Evolutionary conservation across 83 land plant genomes (phyloP).

Genomic region (Diphasiastrum complanatum): DNA sequence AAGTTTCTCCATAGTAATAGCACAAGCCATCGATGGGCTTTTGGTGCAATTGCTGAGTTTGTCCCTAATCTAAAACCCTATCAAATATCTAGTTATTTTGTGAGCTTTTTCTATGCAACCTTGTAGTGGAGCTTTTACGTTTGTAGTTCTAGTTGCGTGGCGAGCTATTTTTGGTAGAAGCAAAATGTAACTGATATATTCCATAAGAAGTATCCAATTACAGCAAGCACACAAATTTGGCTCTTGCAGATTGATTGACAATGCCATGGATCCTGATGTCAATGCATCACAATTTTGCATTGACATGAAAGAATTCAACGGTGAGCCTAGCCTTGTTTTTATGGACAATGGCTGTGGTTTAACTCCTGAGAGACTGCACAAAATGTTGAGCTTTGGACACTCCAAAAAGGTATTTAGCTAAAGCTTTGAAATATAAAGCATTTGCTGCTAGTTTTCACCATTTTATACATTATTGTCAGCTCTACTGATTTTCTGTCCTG

Average conservation of each 20-base stretch:
- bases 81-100: no score
- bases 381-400: conserved; percentile 14
- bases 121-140: neutral
- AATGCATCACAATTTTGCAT: conserved; percentile 17
- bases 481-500: no score
- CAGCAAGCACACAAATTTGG: no score
- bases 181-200: no score
- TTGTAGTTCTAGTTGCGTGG: no score
- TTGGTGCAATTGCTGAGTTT: conserved; percentile 16
- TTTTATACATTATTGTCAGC: no score
- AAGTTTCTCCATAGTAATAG: conserved; percentile 17
- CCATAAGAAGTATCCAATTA: no score
- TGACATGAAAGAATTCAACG: conserved; percentile 9
- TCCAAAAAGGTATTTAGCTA: conserved; percentile 18
- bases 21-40: conserved; percentile 16
- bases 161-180: no score
- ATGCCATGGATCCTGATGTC: conserved; percentile 14
- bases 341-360: conserved; percentile 18
- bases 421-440: no score
- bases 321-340: conserved; percentile 10
- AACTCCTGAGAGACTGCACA: conserved; percentile 12
- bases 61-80: no score
- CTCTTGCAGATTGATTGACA: conserved; percentile 14
- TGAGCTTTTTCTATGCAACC: neutral
- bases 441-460: no score